A percentile compares a stretch with the other conserved stretches of the same genome.
phyloP scores from a whole-genome alignment of 768 basidiomycete species.

The Pleurotus pulmonarius region DNA sequence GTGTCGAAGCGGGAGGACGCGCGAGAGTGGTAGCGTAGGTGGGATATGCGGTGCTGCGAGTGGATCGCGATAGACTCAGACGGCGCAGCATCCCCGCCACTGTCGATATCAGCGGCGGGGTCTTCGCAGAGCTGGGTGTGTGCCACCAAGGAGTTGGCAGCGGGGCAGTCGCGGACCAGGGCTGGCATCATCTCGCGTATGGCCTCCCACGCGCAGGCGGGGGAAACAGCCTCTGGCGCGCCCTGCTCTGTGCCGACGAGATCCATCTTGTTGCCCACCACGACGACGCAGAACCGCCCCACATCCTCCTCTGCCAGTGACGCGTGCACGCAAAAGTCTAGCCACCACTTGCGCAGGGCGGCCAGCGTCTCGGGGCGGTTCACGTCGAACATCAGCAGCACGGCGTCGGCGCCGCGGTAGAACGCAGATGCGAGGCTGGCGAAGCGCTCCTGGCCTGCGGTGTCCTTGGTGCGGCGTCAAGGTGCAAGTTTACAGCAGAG shows the following conservation, averaged over 20 bases:
- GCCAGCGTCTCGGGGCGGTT: slow-evolving; percentile 59
- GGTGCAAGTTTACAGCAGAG: not conserved
- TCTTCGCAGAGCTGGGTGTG: no score
- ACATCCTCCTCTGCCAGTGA: slow-evolving; percentile 64
- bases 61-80: slow-evolving; percentile 24
- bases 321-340: slow-evolving; percentile 63
- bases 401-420: slow-evolving; percentile 84
- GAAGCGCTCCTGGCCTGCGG: slow-evolving; percentile 87
- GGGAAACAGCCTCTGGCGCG: slow-evolving; percentile 22
- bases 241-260: slow-evolving; percentile 25
- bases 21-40: no score
- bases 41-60: slow-evolving; percentile 22
- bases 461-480: slow-evolving; percentile 47
- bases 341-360: slow-evolving; percentile 72
- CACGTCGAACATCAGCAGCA: slow-evolving; percentile 77
- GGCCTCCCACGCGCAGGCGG: slow-evolving; percentile 46
- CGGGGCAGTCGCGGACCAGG: no score
- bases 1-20: slow-evolving; percentile 37
- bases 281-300: slow-evolving; percentile 64
- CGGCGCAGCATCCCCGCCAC: not conserved
- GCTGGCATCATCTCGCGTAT: slow-evolving; percentile 57
- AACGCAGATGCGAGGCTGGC: slow-evolving; percentile 79
- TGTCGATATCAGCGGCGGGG: no score
- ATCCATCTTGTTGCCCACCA: slow-evolving; percentile 82
- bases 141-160: no score